Evolutionary conservation across 1,284 basidiomycete genomes (phyloP).

Genomic region (Rhodotorula sp.): DNA sequence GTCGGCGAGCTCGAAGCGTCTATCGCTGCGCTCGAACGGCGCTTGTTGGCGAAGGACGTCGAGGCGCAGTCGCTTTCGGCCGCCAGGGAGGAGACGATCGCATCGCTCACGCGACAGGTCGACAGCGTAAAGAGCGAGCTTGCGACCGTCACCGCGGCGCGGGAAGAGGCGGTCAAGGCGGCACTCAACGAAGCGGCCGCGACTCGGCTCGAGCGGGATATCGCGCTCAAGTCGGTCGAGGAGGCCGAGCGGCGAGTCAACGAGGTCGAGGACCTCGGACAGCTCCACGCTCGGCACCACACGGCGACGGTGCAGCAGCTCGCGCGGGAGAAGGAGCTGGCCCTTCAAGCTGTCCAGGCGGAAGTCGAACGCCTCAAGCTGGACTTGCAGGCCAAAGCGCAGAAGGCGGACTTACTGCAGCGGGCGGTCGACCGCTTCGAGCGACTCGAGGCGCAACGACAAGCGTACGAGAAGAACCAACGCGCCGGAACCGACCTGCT

Average conservation of each 20-base stretch:
- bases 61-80: background rate
- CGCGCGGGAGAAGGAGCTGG: slow-evolving; percentile 16
- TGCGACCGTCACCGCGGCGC: background rate
- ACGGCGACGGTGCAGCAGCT: slow-evolving; percentile 6
- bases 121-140: slow-evolving; percentile 20
- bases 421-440: slow-evolving; percentile 8
- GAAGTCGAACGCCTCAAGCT: background rate
- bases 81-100: slow-evolving; percentile 9
- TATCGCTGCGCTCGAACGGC: background rate
- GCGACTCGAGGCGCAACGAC: slow-evolving; percentile 2
- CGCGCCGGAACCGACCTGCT: slow-evolving; percentile 17
- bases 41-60: slow-evolving; percentile 9
- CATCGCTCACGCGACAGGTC: slow-evolving; percentile 15
- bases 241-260: slow-evolving; percentile 17
- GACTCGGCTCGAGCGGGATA: slow-evolving; percentile 16
- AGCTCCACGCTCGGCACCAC: slow-evolving; percentile 3
- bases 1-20: slow-evolving; percentile 3
- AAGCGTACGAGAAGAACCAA: slow-evolving; percentile 3
- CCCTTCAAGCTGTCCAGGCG: background rate
- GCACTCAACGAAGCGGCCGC: slow-evolving; percentile 8
- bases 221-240: slow-evolving; percentile 1
- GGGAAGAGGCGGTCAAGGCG: background rate
- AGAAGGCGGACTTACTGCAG: background rate
- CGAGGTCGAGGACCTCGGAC: slow-evolving; percentile 25
- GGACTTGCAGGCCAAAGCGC: background rate